Evolutionary conservation across 306 rosid species (phyloP).

Genomic region (Cajanus cajan): DNA sequence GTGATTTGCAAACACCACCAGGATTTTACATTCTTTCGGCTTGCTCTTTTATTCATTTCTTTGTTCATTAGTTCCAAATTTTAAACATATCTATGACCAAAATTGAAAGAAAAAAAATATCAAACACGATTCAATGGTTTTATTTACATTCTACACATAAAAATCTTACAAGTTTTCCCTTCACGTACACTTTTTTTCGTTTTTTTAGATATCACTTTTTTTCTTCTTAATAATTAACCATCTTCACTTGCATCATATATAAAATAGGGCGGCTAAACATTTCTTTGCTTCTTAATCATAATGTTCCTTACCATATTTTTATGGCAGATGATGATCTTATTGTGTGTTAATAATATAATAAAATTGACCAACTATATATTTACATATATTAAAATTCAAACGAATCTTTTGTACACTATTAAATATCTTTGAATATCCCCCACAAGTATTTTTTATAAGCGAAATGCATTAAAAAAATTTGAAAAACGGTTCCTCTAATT

Average conservation of each 20-base stretch:
- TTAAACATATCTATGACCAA: not conserved
- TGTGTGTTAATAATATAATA: too few relatives aligned
- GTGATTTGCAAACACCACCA: not conserved
- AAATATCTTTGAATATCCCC: not conserved
- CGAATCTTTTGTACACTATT: not conserved
- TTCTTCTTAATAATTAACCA: not conserved
- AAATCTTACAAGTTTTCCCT: not conserved
- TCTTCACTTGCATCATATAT: not conserved
- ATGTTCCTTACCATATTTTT: not conserved
- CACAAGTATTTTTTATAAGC: not conserved
- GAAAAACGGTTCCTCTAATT: not conserved
- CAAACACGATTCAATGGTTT: not conserved
- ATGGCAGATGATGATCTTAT: not conserved
- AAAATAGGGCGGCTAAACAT: not conserved
- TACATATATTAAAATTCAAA: not conserved
- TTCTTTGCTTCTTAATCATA: not conserved
- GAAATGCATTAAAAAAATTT: not conserved
- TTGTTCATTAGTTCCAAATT: too few relatives aligned
- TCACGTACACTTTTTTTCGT: too few relatives aligned
- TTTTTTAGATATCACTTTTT: too few relatives aligned
- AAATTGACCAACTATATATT: too few relatives aligned
- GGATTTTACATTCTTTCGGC: too few relatives aligned
- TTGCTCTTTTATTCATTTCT: too few relatives aligned
- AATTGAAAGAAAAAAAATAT: not conserved
- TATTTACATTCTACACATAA: not conserved